These are phyloP conservation scores for Oryza coarctata DNA, from an alignment of 176 grass and related monocot species.

Conservation along the genomic window DNA sequence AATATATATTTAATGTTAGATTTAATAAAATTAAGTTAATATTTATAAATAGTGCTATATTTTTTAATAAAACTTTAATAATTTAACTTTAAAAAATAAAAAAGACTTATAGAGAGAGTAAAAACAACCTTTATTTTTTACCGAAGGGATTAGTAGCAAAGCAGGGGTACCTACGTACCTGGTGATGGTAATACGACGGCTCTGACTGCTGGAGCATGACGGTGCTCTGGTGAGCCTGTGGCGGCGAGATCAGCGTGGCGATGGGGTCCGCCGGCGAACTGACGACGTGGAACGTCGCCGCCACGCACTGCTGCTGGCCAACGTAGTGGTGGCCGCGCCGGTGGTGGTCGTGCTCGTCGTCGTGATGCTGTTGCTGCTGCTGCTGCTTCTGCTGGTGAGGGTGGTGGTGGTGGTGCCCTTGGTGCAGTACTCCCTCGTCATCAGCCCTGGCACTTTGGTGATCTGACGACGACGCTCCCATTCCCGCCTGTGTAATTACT, in stretches of 20 bases:
- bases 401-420: constrained; percentile 21
- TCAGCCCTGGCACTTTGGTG: not conserved
- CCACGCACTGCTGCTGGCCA: constrained; percentile 33
- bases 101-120: too few relatives aligned
- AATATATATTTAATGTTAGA: too few relatives aligned
- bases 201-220: constrained; percentile 28
- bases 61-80: too few relatives aligned
- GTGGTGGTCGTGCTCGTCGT: constrained; percentile 36
- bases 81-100: too few relatives aligned
- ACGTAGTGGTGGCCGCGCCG: constrained; percentile 24
- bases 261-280: constrained; percentile 42
- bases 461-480: constrained; percentile 42
- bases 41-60: too few relatives aligned
- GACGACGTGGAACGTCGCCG: constrained; percentile 47
- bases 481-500: constrained; percentile 28
- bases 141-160: too few relatives aligned
- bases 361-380: constrained; percentile 33
- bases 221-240: constrained; percentile 39
- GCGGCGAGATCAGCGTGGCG: constrained; percentile 44
- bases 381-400: too few relatives aligned
- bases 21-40: too few relatives aligned
- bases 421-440: constrained; percentile 7
- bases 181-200: constrained; percentile 43
- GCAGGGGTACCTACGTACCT: too few relatives aligned
- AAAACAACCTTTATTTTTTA: too few relatives aligned